These are phyloP conservation scores for Pyrenophora teres DNA, from an alignment of 2,329 filamentous ascomycete species.

Conservation along the genomic window DNA sequence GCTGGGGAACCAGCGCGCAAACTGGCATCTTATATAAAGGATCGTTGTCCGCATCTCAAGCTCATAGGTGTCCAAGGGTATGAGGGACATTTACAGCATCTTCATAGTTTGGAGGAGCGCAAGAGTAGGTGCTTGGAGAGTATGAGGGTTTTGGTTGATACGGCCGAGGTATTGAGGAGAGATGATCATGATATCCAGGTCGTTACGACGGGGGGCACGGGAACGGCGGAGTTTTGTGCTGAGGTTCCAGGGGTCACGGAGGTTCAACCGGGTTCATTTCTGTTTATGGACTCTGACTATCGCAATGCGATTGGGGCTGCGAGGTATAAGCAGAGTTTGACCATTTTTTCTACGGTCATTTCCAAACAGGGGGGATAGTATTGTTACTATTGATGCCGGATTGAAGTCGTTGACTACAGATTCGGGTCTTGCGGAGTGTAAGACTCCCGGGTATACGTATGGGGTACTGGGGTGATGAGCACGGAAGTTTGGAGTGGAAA, in stretches of 20 bases:
- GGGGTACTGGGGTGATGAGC: constrained; percentile 56
- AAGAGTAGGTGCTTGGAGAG: constrained; percentile 52
- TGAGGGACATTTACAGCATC: constrained; percentile 59
- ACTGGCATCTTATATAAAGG: constrained; percentile 49
- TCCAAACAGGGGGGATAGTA: constrained; percentile 53
- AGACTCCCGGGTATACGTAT: constrained; percentile 50
- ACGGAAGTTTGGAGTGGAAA: constrained; percentile 55
- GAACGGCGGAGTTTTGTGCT: constrained; percentile 60
- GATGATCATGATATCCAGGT: constrained; percentile 54
- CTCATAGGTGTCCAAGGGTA: constrained; percentile 60
- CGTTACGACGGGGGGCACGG: constrained; percentile 59
- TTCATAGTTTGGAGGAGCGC: constrained; percentile 53
- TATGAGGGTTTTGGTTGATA: constrained; percentile 53
- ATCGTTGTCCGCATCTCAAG: constrained; percentile 44
- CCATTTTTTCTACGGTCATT: constrained; percentile 56
- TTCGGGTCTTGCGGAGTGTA: constrained; percentile 57
- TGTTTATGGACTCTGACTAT: constrained; percentile 64
- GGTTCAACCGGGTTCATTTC: constrained; percentile 60
- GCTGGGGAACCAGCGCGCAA: constrained; percentile 49
- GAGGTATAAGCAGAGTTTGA: constrained; percentile 56
- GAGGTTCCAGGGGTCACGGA: constrained; percentile 58
- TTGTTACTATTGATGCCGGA: constrained; percentile 57
- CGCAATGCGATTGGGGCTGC: constrained; percentile 55
- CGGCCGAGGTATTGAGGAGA: constrained; percentile 50
- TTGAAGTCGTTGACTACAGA: constrained; percentile 59